Conservation (phyloP, 2,329 filamentous ascomycete species). For the Fusarium avenaceum region DNA sequence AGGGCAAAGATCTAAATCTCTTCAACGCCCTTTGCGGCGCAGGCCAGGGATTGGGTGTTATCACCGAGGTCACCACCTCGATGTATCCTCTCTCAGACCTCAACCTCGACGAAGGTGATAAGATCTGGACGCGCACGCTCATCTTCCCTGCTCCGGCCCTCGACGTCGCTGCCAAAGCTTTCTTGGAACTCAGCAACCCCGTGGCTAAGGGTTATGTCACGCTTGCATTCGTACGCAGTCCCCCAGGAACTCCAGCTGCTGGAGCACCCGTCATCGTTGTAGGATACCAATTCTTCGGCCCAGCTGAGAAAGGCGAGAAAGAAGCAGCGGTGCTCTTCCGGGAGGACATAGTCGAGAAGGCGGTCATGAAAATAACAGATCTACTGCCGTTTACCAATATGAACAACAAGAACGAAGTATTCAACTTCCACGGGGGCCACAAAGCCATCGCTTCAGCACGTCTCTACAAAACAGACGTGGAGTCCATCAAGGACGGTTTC, state of each 20-base stretch:
- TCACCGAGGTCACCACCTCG: constrained; percentile 49
- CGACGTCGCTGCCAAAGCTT: constrained; percentile 37
- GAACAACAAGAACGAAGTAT: constrained; percentile 42
- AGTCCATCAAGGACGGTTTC: constrained; percentile 44
- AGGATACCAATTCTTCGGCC: constrained; percentile 44
- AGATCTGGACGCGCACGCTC: constrained; percentile 52
- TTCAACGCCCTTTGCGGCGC: constrained; percentile 53
- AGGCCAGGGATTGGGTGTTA: constrained; percentile 53
- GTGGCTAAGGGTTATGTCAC: constrained; percentile 30
- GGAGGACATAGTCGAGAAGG: constrained; percentile 27
- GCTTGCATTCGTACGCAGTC: constrained; percentile 49
- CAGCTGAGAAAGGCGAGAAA: constrained; percentile 43
- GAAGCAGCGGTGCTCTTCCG: constrained; percentile 36
- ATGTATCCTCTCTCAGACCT: constrained; percentile 46
- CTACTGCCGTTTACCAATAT: constrained; percentile 38
- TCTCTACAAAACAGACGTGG: constrained; percentile 24
- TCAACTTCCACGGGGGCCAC: constrained; percentile 50
- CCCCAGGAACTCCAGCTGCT: constrained; percentile 49
- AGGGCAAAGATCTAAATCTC: constrained; percentile 44
- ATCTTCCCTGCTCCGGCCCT: constrained; percentile 49
- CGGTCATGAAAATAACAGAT: constrained; percentile 45
- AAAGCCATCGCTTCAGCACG: constrained; percentile 49
- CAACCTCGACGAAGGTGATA: constrained; percentile 44
- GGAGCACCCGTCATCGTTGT: constrained; percentile 51
- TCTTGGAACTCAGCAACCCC: constrained; percentile 39